Percentiles rank a stretch among this genome's conserved stretches.
Conservation (phyloP, 2,329 filamentous ascomycete species). For the Epichloe uncinata region DNA sequence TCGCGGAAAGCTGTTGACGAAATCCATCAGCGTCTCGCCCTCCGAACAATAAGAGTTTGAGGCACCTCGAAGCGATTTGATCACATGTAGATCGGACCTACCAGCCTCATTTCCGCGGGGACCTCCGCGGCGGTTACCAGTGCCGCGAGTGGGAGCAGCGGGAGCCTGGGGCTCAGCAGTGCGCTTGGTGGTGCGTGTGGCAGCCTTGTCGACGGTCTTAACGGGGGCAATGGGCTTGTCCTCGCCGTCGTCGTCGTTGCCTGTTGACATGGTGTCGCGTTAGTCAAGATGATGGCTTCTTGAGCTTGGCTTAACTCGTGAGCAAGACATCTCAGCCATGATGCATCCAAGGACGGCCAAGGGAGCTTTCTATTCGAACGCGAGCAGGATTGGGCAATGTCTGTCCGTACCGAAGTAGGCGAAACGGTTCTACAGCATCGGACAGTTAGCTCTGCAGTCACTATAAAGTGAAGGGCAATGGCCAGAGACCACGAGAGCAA, state of each 20-base stretch:
- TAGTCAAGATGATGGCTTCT: conserved; percentile 1
- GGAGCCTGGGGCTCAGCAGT: conserved; percentile 67
- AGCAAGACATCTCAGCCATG: background rate
- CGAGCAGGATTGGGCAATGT: conserved; percentile 12
- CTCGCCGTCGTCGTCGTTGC: conserved; percentile 48
- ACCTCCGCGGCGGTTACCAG: conserved; percentile 39
- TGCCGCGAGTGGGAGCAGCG: conserved; percentile 39
- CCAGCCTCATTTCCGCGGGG: conserved; percentile 74
- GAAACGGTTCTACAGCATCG: conserved; percentile 66
- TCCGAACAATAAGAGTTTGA: background rate
- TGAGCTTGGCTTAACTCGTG: background rate
- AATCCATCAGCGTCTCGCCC: background rate
- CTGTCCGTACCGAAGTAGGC: conserved; percentile 81
- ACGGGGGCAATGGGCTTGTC: conserved; percentile 68
- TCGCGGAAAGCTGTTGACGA: conserved; percentile 65
- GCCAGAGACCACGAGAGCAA: background rate
- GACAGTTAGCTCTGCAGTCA: background rate
- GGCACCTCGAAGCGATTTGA: background rate
- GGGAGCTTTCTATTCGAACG: conserved; percentile 7
- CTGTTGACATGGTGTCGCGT: conserved; percentile 20
- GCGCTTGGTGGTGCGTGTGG: conserved; percentile 66
- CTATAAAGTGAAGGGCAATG: background rate
- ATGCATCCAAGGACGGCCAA: background rate
- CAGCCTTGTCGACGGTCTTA: conserved; percentile 79
- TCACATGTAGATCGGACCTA: conserved; percentile 33